Conservation (phyloP, 2,329 filamentous ascomycete species). For the Sordariomycetes sp. region DNA sequence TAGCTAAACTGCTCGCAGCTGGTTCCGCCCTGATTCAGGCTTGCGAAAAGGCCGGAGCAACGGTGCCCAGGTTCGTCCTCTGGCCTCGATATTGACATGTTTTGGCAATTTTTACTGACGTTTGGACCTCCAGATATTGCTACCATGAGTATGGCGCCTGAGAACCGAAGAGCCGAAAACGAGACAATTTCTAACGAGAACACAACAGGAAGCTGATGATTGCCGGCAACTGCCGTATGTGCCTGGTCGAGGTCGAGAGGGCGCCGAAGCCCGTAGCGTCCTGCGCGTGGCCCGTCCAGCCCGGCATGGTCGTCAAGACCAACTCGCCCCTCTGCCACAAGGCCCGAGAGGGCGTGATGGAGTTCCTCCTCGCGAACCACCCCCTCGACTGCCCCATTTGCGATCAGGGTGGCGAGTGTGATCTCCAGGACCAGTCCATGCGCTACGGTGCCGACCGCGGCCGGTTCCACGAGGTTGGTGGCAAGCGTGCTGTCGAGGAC, state of each 20-base stretch:
- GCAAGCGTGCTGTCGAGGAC: constrained; percentile 97
- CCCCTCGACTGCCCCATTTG: constrained; percentile 95
- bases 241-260: constrained; percentile 93
- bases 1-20: constrained; percentile 42
- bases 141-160: constrained; percentile 70
- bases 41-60: constrained; percentile 92
- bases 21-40: constrained; percentile 96
- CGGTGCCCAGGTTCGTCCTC: constrained; percentile 63
- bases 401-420: constrained; percentile 97
- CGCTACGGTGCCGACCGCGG: constrained; percentile 93
- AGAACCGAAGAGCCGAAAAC: background rate
- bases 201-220: constrained; percentile 81
- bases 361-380: constrained; percentile 94
- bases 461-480: constrained; percentile 88
- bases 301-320: constrained; percentile 98
- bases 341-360: constrained; percentile 97
- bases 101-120: constrained; percentile 4
- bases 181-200: constrained; percentile 26
- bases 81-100: background rate
- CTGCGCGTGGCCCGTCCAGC: constrained; percentile 96
- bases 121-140: constrained; percentile 61
- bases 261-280: constrained; percentile 96
- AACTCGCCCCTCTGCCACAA: constrained; percentile 95
- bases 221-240: constrained; percentile 99
- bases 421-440: constrained; percentile 99